Base-by-base conservation (phyloP, 2,329 filamentous ascomycete genomes). In the Colletotrichum spinosum region DNA sequence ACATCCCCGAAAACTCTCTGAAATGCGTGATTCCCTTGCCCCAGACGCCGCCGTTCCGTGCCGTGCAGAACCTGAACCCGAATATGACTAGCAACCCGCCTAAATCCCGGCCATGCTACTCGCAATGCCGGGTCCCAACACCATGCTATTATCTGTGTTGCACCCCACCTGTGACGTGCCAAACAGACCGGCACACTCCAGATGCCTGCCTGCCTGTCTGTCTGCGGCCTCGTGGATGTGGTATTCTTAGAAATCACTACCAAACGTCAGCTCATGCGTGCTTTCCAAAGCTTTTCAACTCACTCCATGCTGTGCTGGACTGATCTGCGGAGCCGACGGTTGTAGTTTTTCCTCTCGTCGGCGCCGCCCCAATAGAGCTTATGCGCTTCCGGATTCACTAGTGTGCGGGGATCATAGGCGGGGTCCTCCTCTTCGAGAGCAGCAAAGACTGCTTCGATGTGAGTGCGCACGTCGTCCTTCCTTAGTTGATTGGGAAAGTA, bases 361-460 rank as follows among this genome's bases (percentile, higher is more conserved):
- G 86, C 79, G 4, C 84, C 84, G 3, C 94, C 94, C 95, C 96
- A 99, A 74, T 91, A 96, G 50, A 98, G 81, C 76, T 90, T 92
- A 45, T 92, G 90, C 2, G 94, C 94, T 72, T 97, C 94, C 0
- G 90, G 91, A 69, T 97, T 91, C 42, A 98, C 93, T 38, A 93
- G 86, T 10, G 92, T 94, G 50, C 95, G 87, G 1, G 96, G 96
- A 74, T 99, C 96, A 73, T 97, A 98, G 0, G 92, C 90, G 0
- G 94, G 93, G 2, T 88, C 85, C 66, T 97, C 93, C 60, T 98
- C 94, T 73, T 97, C 94, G n/a, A 98, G 83, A 1, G 90, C 86
- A 7, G 86, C 84, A 68, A 97, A 88, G 60, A 98, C 91, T 5
- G 91, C 92, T 60, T 97, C 90, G 48, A 99, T 90, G 70, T 98